phyloP scores from a whole-genome alignment of 805 yeast species.

The Myxozyma melibiosi region DNA sequence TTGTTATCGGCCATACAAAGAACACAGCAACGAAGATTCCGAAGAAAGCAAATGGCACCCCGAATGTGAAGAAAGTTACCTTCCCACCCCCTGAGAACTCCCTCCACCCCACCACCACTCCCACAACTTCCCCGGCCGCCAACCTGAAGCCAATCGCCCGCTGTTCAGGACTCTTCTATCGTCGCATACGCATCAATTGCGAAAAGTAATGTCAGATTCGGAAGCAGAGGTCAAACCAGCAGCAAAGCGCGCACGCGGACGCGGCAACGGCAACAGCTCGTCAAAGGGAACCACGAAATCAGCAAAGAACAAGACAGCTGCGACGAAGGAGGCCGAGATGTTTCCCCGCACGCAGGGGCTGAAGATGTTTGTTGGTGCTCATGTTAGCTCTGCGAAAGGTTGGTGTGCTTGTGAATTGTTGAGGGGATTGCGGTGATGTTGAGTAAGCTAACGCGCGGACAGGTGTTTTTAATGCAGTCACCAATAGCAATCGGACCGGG shows the following conservation, averaged over 20 bases:
- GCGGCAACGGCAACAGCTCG: neutral
- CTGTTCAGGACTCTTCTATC: too few relatives aligned
- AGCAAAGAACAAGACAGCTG: constrained; percentile 5
- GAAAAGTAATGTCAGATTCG: constrained; percentile 24
- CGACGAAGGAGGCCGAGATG: constrained; percentile 26
- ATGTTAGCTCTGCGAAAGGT: constrained; percentile 30
- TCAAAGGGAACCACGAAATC: neutral
- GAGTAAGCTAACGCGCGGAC: neutral
- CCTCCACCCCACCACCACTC: too few relatives aligned
- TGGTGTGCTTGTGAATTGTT: neutral
- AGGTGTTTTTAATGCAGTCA: constrained; percentile 66
- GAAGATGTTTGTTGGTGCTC: constrained; percentile 37
- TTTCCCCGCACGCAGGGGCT: constrained; percentile 50
- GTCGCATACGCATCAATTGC: too few relatives aligned
- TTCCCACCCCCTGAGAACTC: too few relatives aligned
- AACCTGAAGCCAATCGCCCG: too few relatives aligned
- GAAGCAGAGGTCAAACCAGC: constrained; percentile 12
- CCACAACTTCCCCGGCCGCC: too few relatives aligned
- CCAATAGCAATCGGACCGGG: constrained; percentile 57
- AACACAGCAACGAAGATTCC: too few relatives aligned
- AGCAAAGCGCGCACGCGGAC: constrained; percentile 12
- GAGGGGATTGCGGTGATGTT: neutral
- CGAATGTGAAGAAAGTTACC: too few relatives aligned
- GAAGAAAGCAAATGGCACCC: too few relatives aligned
- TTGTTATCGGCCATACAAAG: too few relatives aligned